Base-by-base conservation (phyloP, 495 filamentous ascomycete species). In the Xylaria venustula region DNA sequence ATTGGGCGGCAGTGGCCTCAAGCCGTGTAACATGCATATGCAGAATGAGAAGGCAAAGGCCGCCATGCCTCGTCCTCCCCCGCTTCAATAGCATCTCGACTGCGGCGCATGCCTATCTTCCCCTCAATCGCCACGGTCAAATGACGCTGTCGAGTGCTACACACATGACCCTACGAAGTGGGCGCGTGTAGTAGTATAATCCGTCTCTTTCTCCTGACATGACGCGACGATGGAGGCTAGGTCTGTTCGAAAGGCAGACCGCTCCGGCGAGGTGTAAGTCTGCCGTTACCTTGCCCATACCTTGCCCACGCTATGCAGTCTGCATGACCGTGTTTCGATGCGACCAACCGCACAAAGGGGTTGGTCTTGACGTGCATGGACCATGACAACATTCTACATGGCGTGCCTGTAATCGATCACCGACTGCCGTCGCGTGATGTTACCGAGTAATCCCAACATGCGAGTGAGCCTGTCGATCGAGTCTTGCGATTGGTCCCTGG, bases 11-110 rank as follows among this genome's bases (percentile, higher is more conserved):
- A 25, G 19, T n/a, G 22, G 9, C 12, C 47, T 45, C 6, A 36
- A 60, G 57, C 37, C 47, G 57, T 60, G 46, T 44, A 36, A 51
- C 57, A 49, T 45, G 44, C 55, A 50, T 56, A 34, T 46, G 45
- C 55, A 40, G 44, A 23, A 57, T 19, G 30, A 22, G 34, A 40
- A 59, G 15, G n/a, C 36, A 28, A 22, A 25, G 52, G 5, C 30
- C 11, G 30, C 30, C 14, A 40, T 34, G 14, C 52, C 23, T n/a
- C 34, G 22, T 28, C 37, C 32, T 32, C 49, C 49, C 30, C 17
- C 49, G 30, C 48, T 53, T 25, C 32, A 6, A 15, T 53, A 11
- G 15, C 49, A 25, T 53, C 20, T 41, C 51, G 3, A 41, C 32
- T 15, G 23, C n/a, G 7, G 15, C 34, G 51, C 36, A 34, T 34